Evolutionary conservation across 805 yeast genomes (phyloP).

Genomic region (Wickerhamomyces chambardii): DNA sequence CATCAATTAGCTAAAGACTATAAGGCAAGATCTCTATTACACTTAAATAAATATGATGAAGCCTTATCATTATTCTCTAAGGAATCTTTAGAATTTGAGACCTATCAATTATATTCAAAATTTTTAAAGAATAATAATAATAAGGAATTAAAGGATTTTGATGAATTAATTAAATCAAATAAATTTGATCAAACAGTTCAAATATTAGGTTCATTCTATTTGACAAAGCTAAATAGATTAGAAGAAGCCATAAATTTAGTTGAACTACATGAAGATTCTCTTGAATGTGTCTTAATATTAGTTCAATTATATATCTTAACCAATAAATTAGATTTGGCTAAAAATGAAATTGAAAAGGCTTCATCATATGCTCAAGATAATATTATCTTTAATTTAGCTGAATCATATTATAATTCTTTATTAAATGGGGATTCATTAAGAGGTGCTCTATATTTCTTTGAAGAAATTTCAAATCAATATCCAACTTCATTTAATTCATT

Average conservation of each 20-base stretch:
- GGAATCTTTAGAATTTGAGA: constrained; percentile 18
- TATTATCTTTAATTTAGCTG: constrained; percentile 68
- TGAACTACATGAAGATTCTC: constrained; percentile 26
- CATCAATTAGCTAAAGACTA: constrained; percentile 19
- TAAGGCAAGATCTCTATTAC: constrained; percentile 23
- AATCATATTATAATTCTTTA: constrained; percentile 54
- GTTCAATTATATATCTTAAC: constrained; percentile 30
- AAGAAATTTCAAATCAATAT: constrained; percentile 65
- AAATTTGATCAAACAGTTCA: constrained; percentile 22
- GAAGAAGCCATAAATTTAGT: constrained; percentile 33
- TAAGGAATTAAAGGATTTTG: constrained; percentile 6
- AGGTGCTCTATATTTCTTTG: constrained; percentile 56
- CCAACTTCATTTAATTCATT: constrained; percentile 40
- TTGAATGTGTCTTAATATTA: constrained; percentile 32
- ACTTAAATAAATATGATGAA: constrained; percentile 17
- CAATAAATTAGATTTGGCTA: constrained; percentile 35
- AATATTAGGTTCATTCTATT: constrained; percentile 30
- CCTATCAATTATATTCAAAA: constrained; percentile 17
- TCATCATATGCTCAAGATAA: constrained; percentile 57
- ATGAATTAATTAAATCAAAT: constrained; percentile 9
- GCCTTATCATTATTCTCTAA: constrained; percentile 1
- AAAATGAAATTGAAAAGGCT: constrained; percentile 32
- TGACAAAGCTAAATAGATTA: constrained; percentile 27
- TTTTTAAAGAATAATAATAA: constrained; percentile 15
- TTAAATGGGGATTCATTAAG: constrained; percentile 30